Conservation (phyloP, 2,329 filamentous ascomycete species). For the Calonectria pseudoreteaudii region DNA sequence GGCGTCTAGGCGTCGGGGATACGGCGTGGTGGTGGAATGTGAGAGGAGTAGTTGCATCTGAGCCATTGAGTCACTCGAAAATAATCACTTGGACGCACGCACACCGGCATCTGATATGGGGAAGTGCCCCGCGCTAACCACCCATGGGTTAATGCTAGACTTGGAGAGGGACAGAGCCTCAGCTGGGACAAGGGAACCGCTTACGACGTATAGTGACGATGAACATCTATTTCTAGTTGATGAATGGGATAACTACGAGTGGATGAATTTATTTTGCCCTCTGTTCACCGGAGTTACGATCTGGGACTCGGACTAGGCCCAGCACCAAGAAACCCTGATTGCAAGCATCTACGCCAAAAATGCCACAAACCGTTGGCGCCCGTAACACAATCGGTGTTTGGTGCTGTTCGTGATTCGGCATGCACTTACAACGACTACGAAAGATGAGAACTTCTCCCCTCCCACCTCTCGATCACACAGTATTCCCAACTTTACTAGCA, state of each 20-base stretch:
- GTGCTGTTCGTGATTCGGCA: too few species aligned
- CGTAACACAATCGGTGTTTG: too few species aligned
- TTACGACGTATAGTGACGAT: not conserved
- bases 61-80: slow-evolving; percentile 51
- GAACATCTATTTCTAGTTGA: not conserved
- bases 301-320: not conserved
- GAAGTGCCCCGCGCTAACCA: slow-evolving; percentile 50
- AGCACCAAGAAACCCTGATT: not conserved
- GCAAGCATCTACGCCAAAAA: not conserved
- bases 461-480: too few species aligned
- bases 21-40: slow-evolving; percentile 19
- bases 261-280: not conserved
- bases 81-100: slow-evolving; percentile 35
- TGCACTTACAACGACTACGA: too few species aligned
- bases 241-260: not conserved
- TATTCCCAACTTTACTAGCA: too few species aligned
- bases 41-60: slow-evolving; percentile 24
- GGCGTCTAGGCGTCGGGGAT: not conserved
- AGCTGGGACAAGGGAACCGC: not conserved
- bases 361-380: not conserved
- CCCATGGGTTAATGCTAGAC: slow-evolving; percentile 23
- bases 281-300: not conserved
- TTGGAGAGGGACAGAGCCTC: slow-evolving; percentile 14
- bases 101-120: slow-evolving; percentile 37
- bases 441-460: too few species aligned